Conservation (phyloP, 139 green algal genomes). For the Haematococcus sp. region DNA sequence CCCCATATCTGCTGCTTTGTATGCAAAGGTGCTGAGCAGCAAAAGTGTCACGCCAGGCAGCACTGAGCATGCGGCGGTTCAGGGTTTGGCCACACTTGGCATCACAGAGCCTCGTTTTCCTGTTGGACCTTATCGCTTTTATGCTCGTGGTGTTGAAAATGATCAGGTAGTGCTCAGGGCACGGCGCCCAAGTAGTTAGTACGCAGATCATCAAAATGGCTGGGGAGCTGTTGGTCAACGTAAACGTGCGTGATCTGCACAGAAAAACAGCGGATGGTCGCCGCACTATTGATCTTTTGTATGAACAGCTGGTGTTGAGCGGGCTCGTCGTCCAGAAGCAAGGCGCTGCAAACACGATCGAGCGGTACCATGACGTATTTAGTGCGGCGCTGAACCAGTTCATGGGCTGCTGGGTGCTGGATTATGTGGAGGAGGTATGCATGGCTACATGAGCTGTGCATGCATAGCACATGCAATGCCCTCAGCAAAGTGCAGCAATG, state of each 20-base stretch:
- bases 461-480: no score
- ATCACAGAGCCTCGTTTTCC: no score
- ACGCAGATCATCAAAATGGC: neutral
- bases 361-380: constrained; percentile 9
- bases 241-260: neutral
- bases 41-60: no score
- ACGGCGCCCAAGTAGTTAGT: no score
- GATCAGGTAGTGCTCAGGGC: no score
- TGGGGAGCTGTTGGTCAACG: neutral
- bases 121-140: no score
- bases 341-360: neutral
- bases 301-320: neutral
- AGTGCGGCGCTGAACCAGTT: neutral
- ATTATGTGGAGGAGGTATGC: constrained; percentile 62
- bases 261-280: neutral
- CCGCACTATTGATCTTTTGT: constrained; percentile 2
- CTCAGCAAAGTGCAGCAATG: no score
- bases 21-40: no score
- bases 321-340: neutral
- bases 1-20: constrained; percentile 8
- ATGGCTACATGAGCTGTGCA: neutral
- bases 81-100: no score
- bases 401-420: constrained; percentile 51
- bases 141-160: no score
- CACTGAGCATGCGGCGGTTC: no score